Evolutionary conservation across 805 yeast genomes (phyloP).

Genomic region (Gaillardinia entomophila): DNA sequence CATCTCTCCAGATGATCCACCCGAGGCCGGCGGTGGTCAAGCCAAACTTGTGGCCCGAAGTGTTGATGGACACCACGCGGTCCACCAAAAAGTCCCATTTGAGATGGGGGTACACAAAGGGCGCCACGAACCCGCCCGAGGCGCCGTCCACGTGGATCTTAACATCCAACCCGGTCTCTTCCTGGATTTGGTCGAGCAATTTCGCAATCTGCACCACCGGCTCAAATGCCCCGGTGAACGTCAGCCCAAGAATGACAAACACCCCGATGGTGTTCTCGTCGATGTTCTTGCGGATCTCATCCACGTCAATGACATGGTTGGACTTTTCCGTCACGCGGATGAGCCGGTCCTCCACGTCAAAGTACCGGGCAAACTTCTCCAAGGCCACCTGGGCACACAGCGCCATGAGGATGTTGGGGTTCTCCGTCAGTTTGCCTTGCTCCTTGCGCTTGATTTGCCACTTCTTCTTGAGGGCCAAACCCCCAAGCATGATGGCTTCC

Average conservation of each 20-base stretch:
- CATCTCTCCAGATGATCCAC: constrained; percentile 82
- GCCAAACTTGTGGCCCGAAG: constrained; percentile 93
- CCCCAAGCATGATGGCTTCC: constrained; percentile 92
- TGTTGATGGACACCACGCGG: constrained; percentile 78
- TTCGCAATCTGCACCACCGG: constrained; percentile 56
- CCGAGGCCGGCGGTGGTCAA: constrained; percentile 88
- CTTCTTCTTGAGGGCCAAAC: constrained; percentile 82
- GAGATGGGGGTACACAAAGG: constrained; percentile 69
- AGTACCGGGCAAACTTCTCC: constrained; percentile 90
- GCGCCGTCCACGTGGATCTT: constrained; percentile 96
- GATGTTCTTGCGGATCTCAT: constrained; percentile 53
- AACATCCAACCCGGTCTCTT: constrained; percentile 58
- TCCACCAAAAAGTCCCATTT: constrained; percentile 79
- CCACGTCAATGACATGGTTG: constrained; percentile 59
- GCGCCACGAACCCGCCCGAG: constrained; percentile 85
- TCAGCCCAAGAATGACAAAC: constrained; percentile 83
- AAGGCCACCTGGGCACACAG: constrained; percentile 90
- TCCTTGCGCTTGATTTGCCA: constrained; percentile 71
- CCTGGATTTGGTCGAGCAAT: constrained; percentile 66
- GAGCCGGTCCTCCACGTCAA: constrained; percentile 82
- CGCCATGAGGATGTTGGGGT: constrained; percentile 89
- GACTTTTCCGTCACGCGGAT: constrained; percentile 58
- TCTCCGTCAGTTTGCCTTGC: constrained; percentile 51
- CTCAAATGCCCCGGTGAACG: constrained; percentile 91
- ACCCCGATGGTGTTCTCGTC: constrained; percentile 94